A percentile compares a stretch with the other conserved stretches of the same genome.
phyloP scores from a whole-genome alignment of 345 rosid genomes.

The Populus pruinosa region DNA sequence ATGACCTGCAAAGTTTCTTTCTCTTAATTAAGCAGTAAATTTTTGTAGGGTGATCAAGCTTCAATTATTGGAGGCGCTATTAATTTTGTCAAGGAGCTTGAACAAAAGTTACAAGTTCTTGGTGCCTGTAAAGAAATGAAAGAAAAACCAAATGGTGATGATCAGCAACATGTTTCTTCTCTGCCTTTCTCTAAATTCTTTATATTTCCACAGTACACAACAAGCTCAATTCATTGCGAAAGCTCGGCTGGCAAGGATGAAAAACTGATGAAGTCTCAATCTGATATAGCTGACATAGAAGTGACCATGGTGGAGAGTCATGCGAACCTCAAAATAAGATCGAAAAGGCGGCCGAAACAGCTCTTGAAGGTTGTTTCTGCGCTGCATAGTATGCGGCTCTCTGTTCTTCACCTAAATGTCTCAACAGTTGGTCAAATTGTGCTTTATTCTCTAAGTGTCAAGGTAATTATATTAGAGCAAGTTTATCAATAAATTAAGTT shows the following conservation, averaged over 20 bases:
- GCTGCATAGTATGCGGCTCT: constrained; percentile 56
- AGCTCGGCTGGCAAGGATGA: constrained; percentile 23
- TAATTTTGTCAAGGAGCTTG: constrained; percentile 48
- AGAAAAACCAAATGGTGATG: constrained; percentile 23
- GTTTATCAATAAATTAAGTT: no score
- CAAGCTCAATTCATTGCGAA: constrained; percentile 16
- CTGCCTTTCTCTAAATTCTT: constrained; percentile 58
- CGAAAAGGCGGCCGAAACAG: constrained; percentile 62
- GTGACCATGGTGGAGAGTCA: constrained; percentile 82
- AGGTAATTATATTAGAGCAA: constrained; percentile 41
- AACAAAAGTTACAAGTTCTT: constrained; percentile 32
- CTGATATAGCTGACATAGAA: constrained; percentile 61
- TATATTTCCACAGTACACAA: constrained; percentile 62
- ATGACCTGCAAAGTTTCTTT: neutral
- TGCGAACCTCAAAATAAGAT: constrained; percentile 74
- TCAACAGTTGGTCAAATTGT: constrained; percentile 55
- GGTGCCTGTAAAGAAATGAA: constrained; percentile 30
- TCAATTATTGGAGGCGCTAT: constrained; percentile 53
- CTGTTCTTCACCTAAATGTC: constrained; percentile 78
- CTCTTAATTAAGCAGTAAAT: neutral
- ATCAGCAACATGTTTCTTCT: constrained; percentile 5
- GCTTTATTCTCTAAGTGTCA: constrained; percentile 72
- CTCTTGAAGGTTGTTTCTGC: constrained; percentile 66
- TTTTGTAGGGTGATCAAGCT: constrained; percentile 47
- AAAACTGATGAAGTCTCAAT: neutral